Evolutionary conservation across 176 grass and related monocot genomes (phyloP).

Genomic region (Aegilops umbellulata): DNA sequence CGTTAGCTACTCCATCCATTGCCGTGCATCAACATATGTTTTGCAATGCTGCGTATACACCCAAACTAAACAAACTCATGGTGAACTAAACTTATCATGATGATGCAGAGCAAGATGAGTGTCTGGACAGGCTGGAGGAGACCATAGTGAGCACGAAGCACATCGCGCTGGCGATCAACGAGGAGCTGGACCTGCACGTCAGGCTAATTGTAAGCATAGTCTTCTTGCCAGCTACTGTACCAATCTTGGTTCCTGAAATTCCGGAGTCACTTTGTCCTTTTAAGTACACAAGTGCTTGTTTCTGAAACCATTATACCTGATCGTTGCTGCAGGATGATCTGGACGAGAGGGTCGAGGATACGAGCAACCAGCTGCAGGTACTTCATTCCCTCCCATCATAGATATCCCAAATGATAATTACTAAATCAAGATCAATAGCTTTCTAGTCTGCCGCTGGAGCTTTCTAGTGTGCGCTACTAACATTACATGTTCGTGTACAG

Average conservation of each 20-base stretch:
- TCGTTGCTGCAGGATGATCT: constrained; percentile 62
- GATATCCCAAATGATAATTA: not conserved
- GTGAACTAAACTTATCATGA: not conserved
- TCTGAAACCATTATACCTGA: not conserved
- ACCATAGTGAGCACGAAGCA: constrained; percentile 62
- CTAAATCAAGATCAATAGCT: not conserved
- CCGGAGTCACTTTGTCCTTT: not conserved
- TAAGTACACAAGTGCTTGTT: not conserved
- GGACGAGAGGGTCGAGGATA: constrained; percentile 50
- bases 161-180: constrained; percentile 73
- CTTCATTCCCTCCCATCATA: not conserved
- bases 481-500: constrained; percentile 40
- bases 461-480: too few species aligned
- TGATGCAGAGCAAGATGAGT: constrained; percentile 63
- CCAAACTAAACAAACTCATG: not conserved
- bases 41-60: not conserved
- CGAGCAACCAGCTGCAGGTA: constrained; percentile 56
- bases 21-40: not conserved
- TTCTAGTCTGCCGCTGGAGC: not conserved
- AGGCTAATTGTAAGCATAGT: constrained; percentile 60
- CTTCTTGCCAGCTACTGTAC: not conserved
- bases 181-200: constrained; percentile 71
- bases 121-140: constrained; percentile 56
- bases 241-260: not conserved
- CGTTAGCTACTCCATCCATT: not conserved